Base-by-base conservation (phyloP, 2,329 filamentous ascomycete species). In the Colletotrichum chrysophilum region DNA sequence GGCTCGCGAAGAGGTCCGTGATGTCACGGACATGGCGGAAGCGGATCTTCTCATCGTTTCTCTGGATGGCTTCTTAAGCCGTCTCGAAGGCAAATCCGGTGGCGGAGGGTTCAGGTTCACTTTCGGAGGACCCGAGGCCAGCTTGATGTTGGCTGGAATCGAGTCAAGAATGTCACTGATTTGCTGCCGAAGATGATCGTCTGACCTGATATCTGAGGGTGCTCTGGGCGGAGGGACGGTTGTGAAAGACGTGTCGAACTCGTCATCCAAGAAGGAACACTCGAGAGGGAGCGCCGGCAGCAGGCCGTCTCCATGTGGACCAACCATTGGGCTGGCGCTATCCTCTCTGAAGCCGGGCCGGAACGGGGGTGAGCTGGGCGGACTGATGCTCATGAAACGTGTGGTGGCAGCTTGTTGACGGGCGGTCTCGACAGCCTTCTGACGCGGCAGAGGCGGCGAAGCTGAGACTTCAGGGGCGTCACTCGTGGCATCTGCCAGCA, bases 121-220 rank as follows among this genome's bases (percentile, higher is more conserved):
- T 75, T 85, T 72, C 9, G 84, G 77, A 24, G 87, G 80, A 71
- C 88, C 86, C 3, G 89, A 88, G 2, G 92, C 92, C 56, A 98
- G 88, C 67, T 92, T 93, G 79, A 98, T 97, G 77, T 93, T 93
- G 36, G 93, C 93, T 3, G 95, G 95, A 77, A 97, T 94, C 24
- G 90, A 93, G 74, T 92, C 92, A 52, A 97, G 89, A 72, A 97
- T 94, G 67, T 94, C 91, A 80, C 91, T 94, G 65, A 98, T 96
- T 81, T 96, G 95, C 77, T 93, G 91, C 78, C 95, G 94, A 16
- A 98, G 88, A 71, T 95, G 91, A 78, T 95, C 93, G 77, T 94
- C 92, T 1, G 89, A 86, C 68, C 84, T 85, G 71, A 85, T 85
- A 6, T 83, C 78, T 65, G 83, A 84, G 77, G 80, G 80, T 34